Evolutionary conservation across 257 asterid species (phyloP).

Genomic region (Vinca minor): DNA sequence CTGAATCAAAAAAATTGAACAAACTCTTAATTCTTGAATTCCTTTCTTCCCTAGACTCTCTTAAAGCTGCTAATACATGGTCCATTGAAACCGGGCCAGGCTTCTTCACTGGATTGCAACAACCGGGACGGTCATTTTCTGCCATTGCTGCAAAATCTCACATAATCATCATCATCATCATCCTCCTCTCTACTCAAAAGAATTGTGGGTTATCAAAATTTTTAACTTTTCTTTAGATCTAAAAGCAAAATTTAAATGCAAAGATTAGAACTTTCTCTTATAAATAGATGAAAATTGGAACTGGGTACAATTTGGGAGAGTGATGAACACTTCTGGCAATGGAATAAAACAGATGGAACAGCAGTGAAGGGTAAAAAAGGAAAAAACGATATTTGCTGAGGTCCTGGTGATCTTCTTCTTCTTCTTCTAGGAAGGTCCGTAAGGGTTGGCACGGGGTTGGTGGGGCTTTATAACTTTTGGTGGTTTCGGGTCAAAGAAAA

Average conservation of each 20-base stretch:
- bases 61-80: constrained; percentile 74
- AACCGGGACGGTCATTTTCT: constrained; percentile 42
- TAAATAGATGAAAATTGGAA: neutral
- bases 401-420: no score
- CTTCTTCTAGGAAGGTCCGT: constrained; percentile 24
- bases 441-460: no score
- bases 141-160: constrained; percentile 43
- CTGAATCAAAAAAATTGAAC: constrained; percentile 70
- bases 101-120: constrained; percentile 76
- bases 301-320: neutral
- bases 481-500: constrained; percentile 22
- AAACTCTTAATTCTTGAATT: constrained; percentile 63
- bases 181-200: constrained; percentile 52
- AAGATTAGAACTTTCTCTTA: neutral
- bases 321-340: neutral
- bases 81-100: constrained; percentile 82
- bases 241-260: constrained; percentile 3
- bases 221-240: constrained; percentile 27
- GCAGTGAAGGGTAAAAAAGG: neutral
- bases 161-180: constrained; percentile 42
- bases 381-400: constrained; percentile 18
- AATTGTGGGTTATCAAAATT: constrained; percentile 24
- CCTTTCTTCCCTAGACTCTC: constrained; percentile 79
- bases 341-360: neutral
- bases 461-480: constrained; percentile 5